Evolutionary conservation across 1,284 basidiomycete genomes (phyloP), one percentile per base, ranked within the genome.

Genomic region (Naganishia albida): DNA sequence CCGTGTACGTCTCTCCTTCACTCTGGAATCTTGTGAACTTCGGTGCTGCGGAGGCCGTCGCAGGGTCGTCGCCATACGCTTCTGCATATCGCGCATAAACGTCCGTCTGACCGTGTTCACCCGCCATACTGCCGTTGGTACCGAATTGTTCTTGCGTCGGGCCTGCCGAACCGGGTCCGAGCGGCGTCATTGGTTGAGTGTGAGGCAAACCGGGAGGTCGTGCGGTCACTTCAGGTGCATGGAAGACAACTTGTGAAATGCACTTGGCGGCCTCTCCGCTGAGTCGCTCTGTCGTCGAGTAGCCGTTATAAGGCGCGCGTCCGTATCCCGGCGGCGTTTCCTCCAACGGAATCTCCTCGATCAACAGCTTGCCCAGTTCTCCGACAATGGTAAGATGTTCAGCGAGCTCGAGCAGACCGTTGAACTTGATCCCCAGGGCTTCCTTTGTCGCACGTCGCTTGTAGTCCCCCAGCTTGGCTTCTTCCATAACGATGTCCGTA

Each of bases 381-480:
- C 87, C 91, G 42, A 87, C 83, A 70, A 95, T 89, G 85, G 81
- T 82, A 67, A 91, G 87, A 80, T 92, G 94, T 79, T 93, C 90
- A 52, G 88, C 90, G 64, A 87, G 87, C 78, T 96, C 93, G 66
- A 88, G 80, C 49, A 96, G 78, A 1, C 90, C 92, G 34, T 91
- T 92, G 73, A 93, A 93, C 81, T 95, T 95, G 73, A 91, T 81
- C 1, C 86, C 85, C 82, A 96, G 85, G 77, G 88, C 91, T 64
- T 85, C 83, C 69, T 85, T 86, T 3, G 76, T 67, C 2, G 73
- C 68, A 54, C 75, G 77, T 64, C 93, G 85, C 81, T 96, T 97
- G 75, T 88, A 91, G 75, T 96, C 93, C 1, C 89, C 86, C 8
- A 96, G 74, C 40, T 84, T 84, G 0, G 91, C 86, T 74, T 96